phyloP scores from a whole-genome alignment of 2,329 filamentous ascomycete species.

The Cylindrodendrum hubeiense region DNA sequence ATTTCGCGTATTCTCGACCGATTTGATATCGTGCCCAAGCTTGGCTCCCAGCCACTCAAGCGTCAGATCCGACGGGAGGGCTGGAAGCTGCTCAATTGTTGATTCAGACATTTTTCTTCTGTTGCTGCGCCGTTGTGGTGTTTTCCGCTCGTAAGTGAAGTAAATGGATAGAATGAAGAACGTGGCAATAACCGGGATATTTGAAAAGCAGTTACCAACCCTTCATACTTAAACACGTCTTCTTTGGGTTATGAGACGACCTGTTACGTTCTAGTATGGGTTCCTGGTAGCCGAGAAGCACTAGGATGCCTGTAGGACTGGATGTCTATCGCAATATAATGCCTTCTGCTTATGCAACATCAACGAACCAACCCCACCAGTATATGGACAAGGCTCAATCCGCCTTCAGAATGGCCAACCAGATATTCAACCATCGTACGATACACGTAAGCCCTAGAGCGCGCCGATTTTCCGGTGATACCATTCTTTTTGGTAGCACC shows the following conservation, averaged over 20 bases:
- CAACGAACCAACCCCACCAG: neutral
- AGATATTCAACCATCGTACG: neutral
- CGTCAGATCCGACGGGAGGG: slow-evolving; percentile 37
- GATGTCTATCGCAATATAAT: neutral
- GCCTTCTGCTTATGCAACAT: neutral
- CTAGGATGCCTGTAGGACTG: neutral
- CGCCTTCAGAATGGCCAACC: neutral
- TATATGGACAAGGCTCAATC: neutral
- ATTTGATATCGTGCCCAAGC: slow-evolving; percentile 36
- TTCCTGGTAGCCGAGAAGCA: neutral
- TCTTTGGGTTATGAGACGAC: neutral
- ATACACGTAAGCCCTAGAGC: neutral
- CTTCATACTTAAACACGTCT: neutral
- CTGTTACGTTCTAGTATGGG: neutral
- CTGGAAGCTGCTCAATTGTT: slow-evolving; percentile 31
- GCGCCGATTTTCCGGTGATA: neutral
- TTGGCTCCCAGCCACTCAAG: slow-evolving; percentile 40
- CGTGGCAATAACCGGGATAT: slow-evolving; percentile 1
- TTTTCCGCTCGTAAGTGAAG: slow-evolving; percentile 2
- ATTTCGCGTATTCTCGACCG: slow-evolving; percentile 39
- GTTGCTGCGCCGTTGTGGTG: neutral
- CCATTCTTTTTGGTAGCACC: no score
- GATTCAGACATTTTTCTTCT: slow-evolving; percentile 20
- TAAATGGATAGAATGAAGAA: neutral
- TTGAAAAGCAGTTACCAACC: neutral